phyloP scores from a whole-genome alignment of 305 asterid species.

The Striga hermonthica region DNA sequence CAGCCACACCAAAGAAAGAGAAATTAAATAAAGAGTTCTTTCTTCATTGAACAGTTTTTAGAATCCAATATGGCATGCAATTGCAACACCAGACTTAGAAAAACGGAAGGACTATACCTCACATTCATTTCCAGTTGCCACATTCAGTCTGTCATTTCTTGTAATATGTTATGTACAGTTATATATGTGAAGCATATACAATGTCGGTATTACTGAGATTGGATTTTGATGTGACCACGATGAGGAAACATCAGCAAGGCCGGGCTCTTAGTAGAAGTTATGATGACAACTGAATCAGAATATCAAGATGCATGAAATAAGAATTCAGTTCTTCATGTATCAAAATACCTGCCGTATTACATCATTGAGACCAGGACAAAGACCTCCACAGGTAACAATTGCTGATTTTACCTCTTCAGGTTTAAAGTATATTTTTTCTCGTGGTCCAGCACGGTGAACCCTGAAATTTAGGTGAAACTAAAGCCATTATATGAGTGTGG shows the following conservation, averaged over 20 bases:
- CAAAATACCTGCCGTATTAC: constrained; percentile 80
- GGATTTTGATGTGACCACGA: constrained; percentile 15
- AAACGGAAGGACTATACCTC: constrained; percentile 23
- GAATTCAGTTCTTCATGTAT: constrained; percentile 10
- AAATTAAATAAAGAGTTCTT: constrained; percentile 20
- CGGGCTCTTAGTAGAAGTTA: constrained; percentile 20
- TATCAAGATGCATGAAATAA: constrained; percentile 18
- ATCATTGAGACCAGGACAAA: constrained; percentile 98
- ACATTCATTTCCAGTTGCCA: constrained; percentile 16
- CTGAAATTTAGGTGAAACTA: constrained; percentile 37
- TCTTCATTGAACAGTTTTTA: constrained; percentile 23
- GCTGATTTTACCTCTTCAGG: constrained; percentile 98
- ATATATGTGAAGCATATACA: constrained; percentile 6
- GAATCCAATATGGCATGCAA: constrained; percentile 5
- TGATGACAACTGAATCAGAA: constrained; percentile 6
- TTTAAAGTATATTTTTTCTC: constrained; percentile 85
- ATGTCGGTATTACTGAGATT: constrained; percentile 10
- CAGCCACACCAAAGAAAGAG: constrained; percentile 33
- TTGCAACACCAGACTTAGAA: constrained; percentile 5
- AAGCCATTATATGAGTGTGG: background rate
- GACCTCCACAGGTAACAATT: constrained; percentile 96
- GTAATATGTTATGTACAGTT: constrained; percentile 10
- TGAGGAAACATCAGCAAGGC: constrained; percentile 12
- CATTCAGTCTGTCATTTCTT: constrained; percentile 14
- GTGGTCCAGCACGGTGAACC: constrained; percentile 99